Evolutionary conservation across 2,329 filamentous ascomycete genomes (phyloP), one percentile per base, ranked within the genome.

Genomic region (Botrytis aclada): DNA sequence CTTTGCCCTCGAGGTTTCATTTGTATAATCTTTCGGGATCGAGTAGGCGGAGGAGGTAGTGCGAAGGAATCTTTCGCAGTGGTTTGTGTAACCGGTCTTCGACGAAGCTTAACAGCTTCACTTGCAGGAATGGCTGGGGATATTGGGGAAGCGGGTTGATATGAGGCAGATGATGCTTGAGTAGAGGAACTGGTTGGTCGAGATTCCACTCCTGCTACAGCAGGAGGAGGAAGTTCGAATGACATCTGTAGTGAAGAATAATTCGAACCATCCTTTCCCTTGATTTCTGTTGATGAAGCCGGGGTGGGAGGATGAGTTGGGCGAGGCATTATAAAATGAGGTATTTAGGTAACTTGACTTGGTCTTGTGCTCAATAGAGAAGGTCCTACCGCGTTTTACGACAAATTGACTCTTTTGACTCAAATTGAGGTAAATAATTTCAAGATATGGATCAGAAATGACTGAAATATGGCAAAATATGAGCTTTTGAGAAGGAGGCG

Each of bases 21-120:
- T 83, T 98, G 95, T 73, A 98, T 98, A 81, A 99, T 98, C 84
- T 97, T 98, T 79, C 95, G 91, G 60, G 94, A 93, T 75, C 95
- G 88, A 4, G 95, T 97, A 0, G 96, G 96, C 25, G 95, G 96
- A 16, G 96, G 96, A 32, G 96, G 96, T 25, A 99, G 88, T 16
- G 92, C 88, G 81, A 97, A 97, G 65, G 87, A 85, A 77, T 90
- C 88, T 76, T 89, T 90, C 76, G 78, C 70, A 29, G 77, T 69
- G 45, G 76, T 62, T 69, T 82, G 81, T 29, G 84, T 82, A 20
- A 84, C 81, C 25, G 87, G 86, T 58, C 88, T 84, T 72, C 87
- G 83, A 69, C 79, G 74, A 77, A 77, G 75, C 82, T 74, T 84
- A 34, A 83, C 80, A 56, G 82, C 80, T 78, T 86, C 83, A 77